phyloP scores from a whole-genome alignment of 2,329 filamentous ascomycete species.

The Aspergillus piperis region DNA sequence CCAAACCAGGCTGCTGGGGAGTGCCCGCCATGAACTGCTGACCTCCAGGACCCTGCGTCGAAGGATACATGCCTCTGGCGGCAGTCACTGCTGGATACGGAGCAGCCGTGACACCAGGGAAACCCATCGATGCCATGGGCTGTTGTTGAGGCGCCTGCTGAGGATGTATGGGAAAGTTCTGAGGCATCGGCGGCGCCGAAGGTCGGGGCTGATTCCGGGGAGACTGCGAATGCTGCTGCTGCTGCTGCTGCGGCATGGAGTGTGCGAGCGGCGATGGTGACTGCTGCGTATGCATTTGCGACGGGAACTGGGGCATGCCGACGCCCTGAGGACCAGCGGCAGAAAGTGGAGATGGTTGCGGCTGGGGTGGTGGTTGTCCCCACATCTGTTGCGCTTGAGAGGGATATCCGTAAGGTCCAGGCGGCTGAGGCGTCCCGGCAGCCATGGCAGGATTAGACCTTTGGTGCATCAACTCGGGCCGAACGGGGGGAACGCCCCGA shows the following conservation, averaged over 20 bases:
- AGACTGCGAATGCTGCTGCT: slow-evolving; percentile 44
- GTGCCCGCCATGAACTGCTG: slow-evolving; percentile 37
- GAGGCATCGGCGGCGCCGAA: slow-evolving; percentile 39
- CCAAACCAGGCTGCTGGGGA: slow-evolving; percentile 39
- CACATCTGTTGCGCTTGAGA: slow-evolving; percentile 67
- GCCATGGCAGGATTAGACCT: slow-evolving; percentile 63
- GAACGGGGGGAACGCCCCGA: slow-evolving; percentile 66
- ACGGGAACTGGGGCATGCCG: slow-evolving; percentile 43
- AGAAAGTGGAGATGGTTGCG: slow-evolving; percentile 59
- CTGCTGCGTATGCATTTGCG: slow-evolving; percentile 40
- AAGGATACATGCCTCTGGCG: slow-evolving; percentile 41
- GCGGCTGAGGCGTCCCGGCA: slow-evolving; percentile 49
- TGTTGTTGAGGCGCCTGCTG: slow-evolving; percentile 37
- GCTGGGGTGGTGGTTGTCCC: slow-evolving; percentile 64
- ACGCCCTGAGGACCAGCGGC: slow-evolving; percentile 41
- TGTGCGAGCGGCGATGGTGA: slow-evolving; percentile 42
- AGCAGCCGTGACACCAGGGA: slow-evolving; percentile 34
- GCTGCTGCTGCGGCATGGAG: slow-evolving; percentile 37
- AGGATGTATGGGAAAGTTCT: slow-evolving; percentile 40
- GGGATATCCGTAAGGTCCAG: slow-evolving; percentile 55
- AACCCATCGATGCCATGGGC: slow-evolving; percentile 41
- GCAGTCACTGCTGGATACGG: slow-evolving; percentile 37
- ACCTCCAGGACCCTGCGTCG: slow-evolving; percentile 35
- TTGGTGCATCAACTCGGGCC: slow-evolving; percentile 64
- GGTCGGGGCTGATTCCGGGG: slow-evolving; percentile 44